Conservation (phyloP, 768 basidiomycete genomes). For the Macrocybe gigantea region DNA sequence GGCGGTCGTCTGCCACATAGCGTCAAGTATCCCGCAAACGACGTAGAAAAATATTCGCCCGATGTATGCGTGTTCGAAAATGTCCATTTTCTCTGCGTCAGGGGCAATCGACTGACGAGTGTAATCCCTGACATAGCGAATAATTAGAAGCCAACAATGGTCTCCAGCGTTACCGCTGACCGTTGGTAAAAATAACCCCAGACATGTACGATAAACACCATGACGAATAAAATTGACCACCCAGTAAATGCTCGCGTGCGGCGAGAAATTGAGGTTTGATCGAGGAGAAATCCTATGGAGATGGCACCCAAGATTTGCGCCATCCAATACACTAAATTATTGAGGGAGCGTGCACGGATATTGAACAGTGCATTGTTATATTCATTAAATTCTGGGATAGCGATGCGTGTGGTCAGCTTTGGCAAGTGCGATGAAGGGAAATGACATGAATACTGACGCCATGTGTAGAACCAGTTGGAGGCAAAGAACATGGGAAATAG, state of each 20-base stretch:
- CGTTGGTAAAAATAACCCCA: constrained; percentile 78
- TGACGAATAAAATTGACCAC: constrained; percentile 54
- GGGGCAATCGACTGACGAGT: constrained; percentile 45
- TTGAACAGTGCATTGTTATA: constrained; percentile 79
- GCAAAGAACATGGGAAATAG: constrained; percentile 86
- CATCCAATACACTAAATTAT: constrained; percentile 76
- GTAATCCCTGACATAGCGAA: constrained; percentile 36
- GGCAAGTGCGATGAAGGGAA: background rate
- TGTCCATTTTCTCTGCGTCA: constrained; percentile 48
- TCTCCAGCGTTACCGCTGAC: constrained; percentile 22
- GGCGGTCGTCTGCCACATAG: constrained; percentile 81
- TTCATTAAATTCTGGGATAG: constrained; percentile 61
- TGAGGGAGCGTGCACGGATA: constrained; percentile 71
- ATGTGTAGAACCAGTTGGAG: constrained; percentile 83
- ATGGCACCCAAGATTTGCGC: constrained; percentile 74
- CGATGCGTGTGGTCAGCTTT: background rate
- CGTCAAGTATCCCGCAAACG: constrained; percentile 69
- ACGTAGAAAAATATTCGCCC: constrained; percentile 59
- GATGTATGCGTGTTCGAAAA: constrained; percentile 47
- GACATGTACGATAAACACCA: constrained; percentile 65
- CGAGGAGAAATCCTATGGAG: constrained; percentile 64
- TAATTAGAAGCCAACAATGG: constrained; percentile 8
- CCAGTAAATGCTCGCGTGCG: constrained; percentile 68
- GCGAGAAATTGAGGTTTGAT: constrained; percentile 47
- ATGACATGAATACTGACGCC: constrained; percentile 46